Evolutionary conservation across 352 stramenopile species (phyloP).

Genomic region (Globisporangium parvum): DNA sequence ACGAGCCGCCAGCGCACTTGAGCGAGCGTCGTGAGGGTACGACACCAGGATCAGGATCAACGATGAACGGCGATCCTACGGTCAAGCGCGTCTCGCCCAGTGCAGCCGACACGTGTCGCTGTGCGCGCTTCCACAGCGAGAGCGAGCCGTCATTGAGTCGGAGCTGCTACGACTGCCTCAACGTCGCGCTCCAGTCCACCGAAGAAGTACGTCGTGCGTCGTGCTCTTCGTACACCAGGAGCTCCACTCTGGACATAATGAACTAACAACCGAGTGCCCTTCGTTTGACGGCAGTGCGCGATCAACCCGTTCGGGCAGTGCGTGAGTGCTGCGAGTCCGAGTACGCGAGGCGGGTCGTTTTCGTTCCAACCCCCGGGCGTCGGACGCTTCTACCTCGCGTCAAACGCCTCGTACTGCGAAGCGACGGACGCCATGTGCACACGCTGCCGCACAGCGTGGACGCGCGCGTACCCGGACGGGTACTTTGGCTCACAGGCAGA

Average conservation of each 20-base stretch:
- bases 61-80: no score
- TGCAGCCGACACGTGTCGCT: constrained; percentile 3
- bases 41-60: no score
- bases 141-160: constrained; percentile 11
- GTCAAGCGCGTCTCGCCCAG: no score
- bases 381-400: constrained; percentile 24
- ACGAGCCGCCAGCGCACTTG: no score
- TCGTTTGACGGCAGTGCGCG: constrained; percentile 18
- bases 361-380: constrained; percentile 19
- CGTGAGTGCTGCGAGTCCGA: constrained; percentile 10
- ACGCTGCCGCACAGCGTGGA: neutral
- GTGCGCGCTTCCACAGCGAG: neutral
- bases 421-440: neutral
- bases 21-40: no score
- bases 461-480: neutral
- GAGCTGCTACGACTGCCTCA: constrained; percentile 57
- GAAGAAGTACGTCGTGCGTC: constrained; percentile 10
- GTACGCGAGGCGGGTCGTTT: neutral
- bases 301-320: constrained; percentile 27
- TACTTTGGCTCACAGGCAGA: constrained; percentile 5
- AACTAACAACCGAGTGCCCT: neutral
- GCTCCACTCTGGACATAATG: neutral
- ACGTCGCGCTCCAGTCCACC: constrained; percentile 25
- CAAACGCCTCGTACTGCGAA: constrained; percentile 11
- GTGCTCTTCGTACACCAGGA: neutral